phyloP scores from a whole-genome alignment of 192 early-diverging fungal species.

The Blastocladiella britannica region DNA sequence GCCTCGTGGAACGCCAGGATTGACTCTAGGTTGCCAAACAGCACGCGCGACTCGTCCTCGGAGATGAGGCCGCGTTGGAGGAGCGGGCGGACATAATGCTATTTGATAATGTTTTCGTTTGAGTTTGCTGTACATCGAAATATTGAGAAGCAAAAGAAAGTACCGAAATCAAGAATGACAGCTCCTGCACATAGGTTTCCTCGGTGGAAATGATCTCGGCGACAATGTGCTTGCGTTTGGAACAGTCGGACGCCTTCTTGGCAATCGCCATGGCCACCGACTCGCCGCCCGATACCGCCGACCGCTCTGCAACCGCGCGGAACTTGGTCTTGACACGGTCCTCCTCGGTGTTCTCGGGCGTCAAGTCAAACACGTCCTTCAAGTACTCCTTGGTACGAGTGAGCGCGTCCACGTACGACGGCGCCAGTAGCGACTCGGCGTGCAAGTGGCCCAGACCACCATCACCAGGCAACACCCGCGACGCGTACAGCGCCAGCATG shows the following conservation, averaged over 20 bases:
- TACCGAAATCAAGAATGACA: constrained; percentile 48
- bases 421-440: too few species aligned
- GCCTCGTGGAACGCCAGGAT: constrained; percentile 46
- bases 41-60: constrained; percentile 32
- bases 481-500: too few species aligned
- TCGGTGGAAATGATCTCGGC: constrained; percentile 69
- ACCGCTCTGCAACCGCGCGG: constrained; percentile 15
- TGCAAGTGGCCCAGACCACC: too few species aligned
- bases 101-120: background rate
- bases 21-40: constrained; percentile 70
- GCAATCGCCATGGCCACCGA: background rate
- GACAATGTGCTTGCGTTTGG: constrained; percentile 39
- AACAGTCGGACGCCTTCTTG: constrained; percentile 10
- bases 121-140: background rate
- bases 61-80: constrained; percentile 18
- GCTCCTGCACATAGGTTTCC: constrained; percentile 62
- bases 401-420: too few species aligned
- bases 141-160: constrained; percentile 23
- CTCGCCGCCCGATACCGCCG: constrained; percentile 9
- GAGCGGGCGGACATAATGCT: constrained; percentile 14
- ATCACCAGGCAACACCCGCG: too few species aligned
- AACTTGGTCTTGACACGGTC: too few species aligned
- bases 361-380: constrained; percentile 35
- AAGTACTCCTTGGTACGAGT: too few species aligned
- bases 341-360: constrained; percentile 17